These are phyloP conservation scores for Nothophytophthora sp. DNA, from an alignment of 352 stramenopile species.

Conservation along the genomic window DNA sequence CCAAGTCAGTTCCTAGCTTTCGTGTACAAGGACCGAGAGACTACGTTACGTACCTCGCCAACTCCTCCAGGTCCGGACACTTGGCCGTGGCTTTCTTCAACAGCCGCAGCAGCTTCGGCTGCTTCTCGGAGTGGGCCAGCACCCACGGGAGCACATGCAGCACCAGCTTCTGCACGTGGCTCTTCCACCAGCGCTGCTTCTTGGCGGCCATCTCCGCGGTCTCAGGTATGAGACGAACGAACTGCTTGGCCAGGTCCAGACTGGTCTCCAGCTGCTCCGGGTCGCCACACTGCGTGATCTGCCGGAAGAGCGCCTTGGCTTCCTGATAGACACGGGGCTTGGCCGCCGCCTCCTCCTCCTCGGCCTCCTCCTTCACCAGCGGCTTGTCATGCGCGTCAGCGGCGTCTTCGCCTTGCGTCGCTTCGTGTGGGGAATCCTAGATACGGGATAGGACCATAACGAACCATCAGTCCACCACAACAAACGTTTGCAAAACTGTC, in stretches of 20 bases:
- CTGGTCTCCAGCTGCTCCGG: slow-evolving; percentile 8
- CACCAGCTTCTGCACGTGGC: slow-evolving; percentile 14
- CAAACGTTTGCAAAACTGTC: too few relatives aligned
- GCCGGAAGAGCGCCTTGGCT: slow-evolving; percentile 15
- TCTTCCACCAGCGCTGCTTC: slow-evolving; percentile 28
- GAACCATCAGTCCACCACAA: too few relatives aligned
- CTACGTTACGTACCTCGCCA: slow-evolving; percentile 18
- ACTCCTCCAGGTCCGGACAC: slow-evolving; percentile 18
- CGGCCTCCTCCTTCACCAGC: not conserved
- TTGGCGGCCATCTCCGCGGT: slow-evolving; percentile 15
- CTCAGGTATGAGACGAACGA: slow-evolving; percentile 21
- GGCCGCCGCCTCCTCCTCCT: not conserved
- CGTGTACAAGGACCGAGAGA: too few relatives aligned
- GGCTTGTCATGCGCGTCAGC: not conserved
- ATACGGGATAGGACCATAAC: too few relatives aligned
- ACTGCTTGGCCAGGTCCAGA: slow-evolving; percentile 2
- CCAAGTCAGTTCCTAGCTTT: too few relatives aligned
- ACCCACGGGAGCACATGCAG: slow-evolving; percentile 13
- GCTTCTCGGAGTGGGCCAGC: not conserved
- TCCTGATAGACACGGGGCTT: not conserved
- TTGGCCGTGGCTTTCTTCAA: slow-evolving; percentile 22
- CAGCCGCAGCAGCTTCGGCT: slow-evolving; percentile 2
- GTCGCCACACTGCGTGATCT: slow-evolving; percentile 6
- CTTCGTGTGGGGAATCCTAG: too few relatives aligned
- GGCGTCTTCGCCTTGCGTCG: too few relatives aligned